These are phyloP conservation scores for Trametes punicea DNA, from an alignment of 768 basidiomycete species.

Conservation along the genomic window DNA sequence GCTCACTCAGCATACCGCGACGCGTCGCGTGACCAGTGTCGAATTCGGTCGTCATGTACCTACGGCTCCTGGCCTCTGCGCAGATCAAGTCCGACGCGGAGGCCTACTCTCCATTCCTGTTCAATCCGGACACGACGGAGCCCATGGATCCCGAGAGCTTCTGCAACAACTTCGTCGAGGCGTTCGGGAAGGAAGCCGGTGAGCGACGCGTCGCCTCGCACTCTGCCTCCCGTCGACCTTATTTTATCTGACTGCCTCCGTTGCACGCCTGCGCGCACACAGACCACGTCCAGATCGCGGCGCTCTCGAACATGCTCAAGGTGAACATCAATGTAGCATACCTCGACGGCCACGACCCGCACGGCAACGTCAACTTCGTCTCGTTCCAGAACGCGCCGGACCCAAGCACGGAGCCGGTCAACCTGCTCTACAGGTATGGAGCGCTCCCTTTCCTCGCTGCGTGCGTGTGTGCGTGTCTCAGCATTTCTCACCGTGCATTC, in stretches of 20 bases:
- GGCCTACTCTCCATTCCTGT: conserved; percentile 67
- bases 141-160: conserved; percentile 59
- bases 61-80: conserved; percentile 81
- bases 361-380: conserved; percentile 62
- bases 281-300: conserved; percentile 84
- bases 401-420: conserved; percentile 45
- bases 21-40: too few relatives aligned
- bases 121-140: conserved; percentile 67
- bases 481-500: conserved; percentile 6
- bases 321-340: conserved; percentile 75
- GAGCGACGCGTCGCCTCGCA: not conserved
- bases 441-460: not conserved
- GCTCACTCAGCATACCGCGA: too few relatives aligned
- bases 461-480: not conserved
- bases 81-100: conserved; percentile 67
- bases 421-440: conserved; percentile 71
- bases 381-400: conserved; percentile 52
- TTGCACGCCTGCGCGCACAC: conserved; percentile 1
- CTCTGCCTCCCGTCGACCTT: not conserved
- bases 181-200: conserved; percentile 77
- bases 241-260: not conserved
- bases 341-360: conserved; percentile 58
- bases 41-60: conserved; percentile 73
- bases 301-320: conserved; percentile 63
- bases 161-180: conserved; percentile 76